Evolutionary conservation across 2,329 filamentous ascomycete species (phyloP), one percentile per base, ranked within the genome.

Genomic region (Colletotrichum sp.): DNA sequence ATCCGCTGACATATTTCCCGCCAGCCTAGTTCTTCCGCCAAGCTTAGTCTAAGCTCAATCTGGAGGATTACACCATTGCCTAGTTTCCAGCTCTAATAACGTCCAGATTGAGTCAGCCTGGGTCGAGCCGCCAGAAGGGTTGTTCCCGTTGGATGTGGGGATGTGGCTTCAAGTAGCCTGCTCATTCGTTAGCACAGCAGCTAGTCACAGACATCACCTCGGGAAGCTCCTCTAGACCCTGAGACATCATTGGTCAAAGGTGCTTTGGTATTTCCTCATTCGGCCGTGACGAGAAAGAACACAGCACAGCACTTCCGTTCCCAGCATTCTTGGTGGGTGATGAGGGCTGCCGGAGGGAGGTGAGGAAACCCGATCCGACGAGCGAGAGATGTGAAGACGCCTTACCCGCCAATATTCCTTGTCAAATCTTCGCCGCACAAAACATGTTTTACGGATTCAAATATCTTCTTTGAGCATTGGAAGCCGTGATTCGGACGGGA

Each of bases 111-210:
- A 26, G n/a, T 71, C 69, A 13, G 16, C 34, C 36, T 48, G 24
- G 32, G 24, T 67, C 64, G 24, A 69, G 34, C 64, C 55, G 48
- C 10, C 9, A n/a, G 30, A 28, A 58, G 28, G 16, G n/a, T 65
- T 36, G 34, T 28, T 65, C 73, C 70, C 70, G 70, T 75, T 75
- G 73, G 16, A 61, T 71, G 52, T 71, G 61, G 71, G 36, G 67
- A 24, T 18, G 9, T 9, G 66, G 66, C 48, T 58, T 70, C 24
- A 18, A 7, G 12, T 28, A 10, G 18, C 10, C 9, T 28, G 6
- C 13, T 48, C 55, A 65, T 73, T 69, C 43, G 64, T 34, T 38
- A 36, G 32, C 36, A 15, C 52, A 13, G 30, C 24, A 26, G 32
- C 21, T 61, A 60, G 64, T 65, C 58, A 30, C 26, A 64, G 55